Conservation (phyloP, 371 early-diverging fungal species). For the Syncephalastrum monosporum region DNA sequence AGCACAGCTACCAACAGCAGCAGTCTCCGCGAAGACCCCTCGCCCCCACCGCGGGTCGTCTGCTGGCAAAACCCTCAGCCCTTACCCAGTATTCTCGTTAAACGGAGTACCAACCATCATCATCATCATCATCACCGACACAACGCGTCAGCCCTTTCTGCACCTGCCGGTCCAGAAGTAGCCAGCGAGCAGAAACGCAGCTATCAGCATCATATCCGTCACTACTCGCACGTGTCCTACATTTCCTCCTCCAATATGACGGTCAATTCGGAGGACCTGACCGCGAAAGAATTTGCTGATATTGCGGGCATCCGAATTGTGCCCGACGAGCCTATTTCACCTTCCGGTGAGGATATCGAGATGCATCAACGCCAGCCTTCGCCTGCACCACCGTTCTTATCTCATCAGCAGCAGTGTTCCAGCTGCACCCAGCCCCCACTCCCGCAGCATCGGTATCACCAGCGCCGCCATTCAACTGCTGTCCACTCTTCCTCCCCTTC, state of each 20-base stretch:
- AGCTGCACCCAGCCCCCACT: conserved; percentile 4
- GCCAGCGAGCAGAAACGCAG: not conserved
- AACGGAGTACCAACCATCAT: not conserved
- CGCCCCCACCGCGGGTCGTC: conserved; percentile 8
- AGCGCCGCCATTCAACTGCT: not conserved
- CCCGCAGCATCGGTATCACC: not conserved
- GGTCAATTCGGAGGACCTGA: conserved; percentile 28
- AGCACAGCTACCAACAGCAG: not conserved
- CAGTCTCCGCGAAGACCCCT: not conserved
- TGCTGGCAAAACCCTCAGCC: conserved; percentile 8
- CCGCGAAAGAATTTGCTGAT: conserved; percentile 38
- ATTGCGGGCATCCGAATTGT: conserved; percentile 29
- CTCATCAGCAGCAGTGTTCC: not conserved
- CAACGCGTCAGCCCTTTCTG: too few species aligned
- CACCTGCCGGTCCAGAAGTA: not conserved
- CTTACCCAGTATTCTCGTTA: conserved; percentile 8
- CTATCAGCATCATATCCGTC: conserved; percentile 8
- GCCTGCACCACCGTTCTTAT: not conserved
- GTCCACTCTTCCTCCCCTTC: not conserved
- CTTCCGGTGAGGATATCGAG: conserved; percentile 1
- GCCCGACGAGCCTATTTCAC: conserved; percentile 8
- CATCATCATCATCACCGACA: too few species aligned
- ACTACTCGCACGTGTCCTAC: conserved; percentile 4
- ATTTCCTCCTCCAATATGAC: conserved; percentile 19
- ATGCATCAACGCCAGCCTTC: not conserved